Conservation (phyloP, 1,139 yeast genomes). For the Saccharomycopsis phalli region DNA sequence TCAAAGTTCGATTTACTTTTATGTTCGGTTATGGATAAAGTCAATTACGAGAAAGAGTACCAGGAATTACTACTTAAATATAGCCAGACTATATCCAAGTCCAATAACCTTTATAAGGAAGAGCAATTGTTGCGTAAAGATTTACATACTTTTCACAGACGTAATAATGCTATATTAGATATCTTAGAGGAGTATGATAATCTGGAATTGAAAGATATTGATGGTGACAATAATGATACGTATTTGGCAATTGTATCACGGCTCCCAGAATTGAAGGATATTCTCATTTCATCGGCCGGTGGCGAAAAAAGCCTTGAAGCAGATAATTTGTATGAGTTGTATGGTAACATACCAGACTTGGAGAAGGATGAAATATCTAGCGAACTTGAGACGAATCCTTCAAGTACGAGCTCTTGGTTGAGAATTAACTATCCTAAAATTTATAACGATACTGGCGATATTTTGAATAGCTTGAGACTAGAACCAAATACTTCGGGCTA, state of each 20-base stretch:
- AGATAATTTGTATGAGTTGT: conserved; percentile 1
- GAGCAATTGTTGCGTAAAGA: conserved; percentile 8
- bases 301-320: neutral
- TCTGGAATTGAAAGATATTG: neutral
- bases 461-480: conserved; percentile 11
- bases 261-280: neutral
- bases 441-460: conserved; percentile 16
- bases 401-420: conserved; percentile 12
- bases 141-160: neutral
- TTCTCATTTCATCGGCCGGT: neutral
- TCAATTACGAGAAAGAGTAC: conserved; percentile 7
- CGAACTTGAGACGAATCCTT: conserved; percentile 8
- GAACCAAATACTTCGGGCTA: conserved; percentile 13
- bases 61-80: conserved; percentile 2
- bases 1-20: neutral
- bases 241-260: neutral
- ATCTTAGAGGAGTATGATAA: conserved; percentile 7
- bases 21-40: neutral
- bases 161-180: conserved; percentile 12
- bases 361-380: neutral
- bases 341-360: conserved; percentile 6
- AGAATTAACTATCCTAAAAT: conserved; percentile 12
- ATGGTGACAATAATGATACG: neutral
- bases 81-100: neutral
- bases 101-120: conserved; percentile 5